These are phyloP conservation scores for Backusella tarrabulga DNA, from an alignment of 192 early-diverging fungal species.

Conservation along the genomic window DNA sequence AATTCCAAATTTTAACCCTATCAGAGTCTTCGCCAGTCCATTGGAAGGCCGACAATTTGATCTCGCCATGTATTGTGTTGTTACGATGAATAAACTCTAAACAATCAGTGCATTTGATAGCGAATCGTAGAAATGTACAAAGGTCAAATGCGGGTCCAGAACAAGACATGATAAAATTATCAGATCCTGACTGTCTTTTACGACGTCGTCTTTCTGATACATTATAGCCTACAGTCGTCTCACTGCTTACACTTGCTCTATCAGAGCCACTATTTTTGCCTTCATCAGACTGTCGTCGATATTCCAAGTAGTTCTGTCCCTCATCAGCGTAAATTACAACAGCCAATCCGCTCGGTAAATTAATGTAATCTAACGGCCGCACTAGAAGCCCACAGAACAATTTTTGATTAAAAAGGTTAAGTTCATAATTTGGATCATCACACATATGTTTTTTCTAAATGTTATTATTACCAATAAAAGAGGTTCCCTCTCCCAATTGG, in stretches of 20 bases:
- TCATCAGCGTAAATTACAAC: constrained; percentile 30
- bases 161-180: background rate
- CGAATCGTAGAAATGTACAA: constrained; percentile 31
- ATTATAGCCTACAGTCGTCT: background rate
- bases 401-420: background rate
- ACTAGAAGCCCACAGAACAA: constrained; percentile 15
- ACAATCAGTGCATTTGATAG: constrained; percentile 32
- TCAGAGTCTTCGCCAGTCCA: constrained; percentile 21
- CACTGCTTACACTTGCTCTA: background rate
- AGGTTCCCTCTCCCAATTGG: constrained; percentile 22
- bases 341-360: constrained; percentile 18
- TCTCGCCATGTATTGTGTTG: constrained; percentile 30
- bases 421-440: background rate
- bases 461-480: constrained; percentile 25
- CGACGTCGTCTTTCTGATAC: background rate
- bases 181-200: background rate
- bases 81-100: constrained; percentile 35
- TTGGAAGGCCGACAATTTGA: constrained; percentile 21
- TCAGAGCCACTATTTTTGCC: background rate
- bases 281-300: constrained; percentile 12
- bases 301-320: constrained; percentile 18
- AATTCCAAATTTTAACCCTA: constrained; percentile 25
- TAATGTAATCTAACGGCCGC: constrained; percentile 24
- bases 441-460: background rate
- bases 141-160: constrained; percentile 20